Percentiles rank a stretch among this genome's conserved stretches.
Evolutionary conservation across 1,139 yeast genomes (phyloP).

Genomic region (Scheffersomyces lignicola): DNA sequence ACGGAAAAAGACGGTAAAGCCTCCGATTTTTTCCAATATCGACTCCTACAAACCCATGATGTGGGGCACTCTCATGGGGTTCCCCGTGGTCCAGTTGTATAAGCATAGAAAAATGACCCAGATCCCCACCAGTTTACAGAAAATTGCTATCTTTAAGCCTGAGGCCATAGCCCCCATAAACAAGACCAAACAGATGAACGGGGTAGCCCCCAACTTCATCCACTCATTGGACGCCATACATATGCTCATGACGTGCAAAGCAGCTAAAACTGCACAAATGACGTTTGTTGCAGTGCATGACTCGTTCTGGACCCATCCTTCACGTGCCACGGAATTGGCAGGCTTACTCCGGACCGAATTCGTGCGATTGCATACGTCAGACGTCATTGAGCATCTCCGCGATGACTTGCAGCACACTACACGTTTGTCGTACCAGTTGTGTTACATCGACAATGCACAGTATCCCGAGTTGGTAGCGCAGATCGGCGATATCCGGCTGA

Average conservation of each 20-base stretch:
- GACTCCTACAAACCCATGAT: slow-evolving; percentile 33
- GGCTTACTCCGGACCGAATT: slow-evolving; percentile 32
- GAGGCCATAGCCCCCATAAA: slow-evolving; percentile 24
- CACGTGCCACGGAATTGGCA: slow-evolving; percentile 28
- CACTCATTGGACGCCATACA: slow-evolving; percentile 47
- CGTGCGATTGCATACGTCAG: slow-evolving; percentile 31
- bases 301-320: slow-evolving; percentile 46
- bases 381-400: slow-evolving; percentile 25
- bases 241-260: slow-evolving; percentile 36
- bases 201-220: slow-evolving; percentile 46
- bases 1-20: background rate
- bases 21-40: slow-evolving; percentile 19
- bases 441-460: slow-evolving; percentile 27
- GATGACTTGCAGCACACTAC: slow-evolving; percentile 27
- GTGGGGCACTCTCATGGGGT: slow-evolving; percentile 46
- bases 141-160: slow-evolving; percentile 19
- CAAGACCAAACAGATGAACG: slow-evolving; percentile 34
- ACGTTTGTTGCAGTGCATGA: slow-evolving; percentile 46
- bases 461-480: slow-evolving; percentile 19
- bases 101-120: slow-evolving; percentile 16
- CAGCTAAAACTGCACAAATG: slow-evolving; percentile 18
- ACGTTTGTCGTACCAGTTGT: slow-evolving; percentile 31
- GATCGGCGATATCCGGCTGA: slow-evolving; percentile 14
- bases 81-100: slow-evolving; percentile 45
- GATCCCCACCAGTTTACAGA: slow-evolving; percentile 28